Evolutionary conservation across 2,329 filamentous ascomycete species (phyloP), one percentile per base, ranked within the genome.

Genomic region (Penicillium sp.): DNA sequence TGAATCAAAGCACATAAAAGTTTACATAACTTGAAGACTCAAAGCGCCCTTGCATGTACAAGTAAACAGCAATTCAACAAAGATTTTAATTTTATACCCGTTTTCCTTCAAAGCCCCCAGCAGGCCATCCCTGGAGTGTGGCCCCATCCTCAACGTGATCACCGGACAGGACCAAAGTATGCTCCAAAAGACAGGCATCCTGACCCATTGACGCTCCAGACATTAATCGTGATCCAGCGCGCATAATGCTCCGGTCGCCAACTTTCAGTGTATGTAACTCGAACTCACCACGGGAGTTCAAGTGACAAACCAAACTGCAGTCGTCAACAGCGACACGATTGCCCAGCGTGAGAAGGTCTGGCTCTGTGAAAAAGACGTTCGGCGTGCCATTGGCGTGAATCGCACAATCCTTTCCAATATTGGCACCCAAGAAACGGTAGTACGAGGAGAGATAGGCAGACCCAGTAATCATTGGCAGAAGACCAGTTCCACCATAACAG

Each of bases 81-180:
- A n/a, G n/a, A n/a, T n/a, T n/a, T n/a, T n/a, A 34, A 34, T 39
- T 46, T 28, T 54, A 61, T 48, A 44, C 55, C 5, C 54, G 52
- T 14, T 53, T 53, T 3, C 51, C 70, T 18, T 59, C 64, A 55
- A 76, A 79, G 49, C 71, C 68, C 48, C 77, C 76, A 1, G 76
- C 79, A 1, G 82, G 81, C 81, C 82, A 84, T 0, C 83, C 82
- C 64, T 85, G 82, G 70, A 81, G 78, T 1, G 80, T 81, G 51
- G 65, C 69, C 0, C 75, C 76, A 50, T 77, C 75, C 45, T 81
- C 81, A 0, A 84, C 81, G 36, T 81, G 71, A 64, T 85, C 82
- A 4, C 82, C 83, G 1, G 78, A 78, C 76, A 85, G 81, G 37
- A 85, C 74, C 3, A 85, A 72, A 0, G 82, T 85, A 58, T 85